These are phyloP conservation scores for Diatrype stigma DNA, from an alignment of 2,329 filamentous ascomycete genomes.

Conservation along the genomic window DNA sequence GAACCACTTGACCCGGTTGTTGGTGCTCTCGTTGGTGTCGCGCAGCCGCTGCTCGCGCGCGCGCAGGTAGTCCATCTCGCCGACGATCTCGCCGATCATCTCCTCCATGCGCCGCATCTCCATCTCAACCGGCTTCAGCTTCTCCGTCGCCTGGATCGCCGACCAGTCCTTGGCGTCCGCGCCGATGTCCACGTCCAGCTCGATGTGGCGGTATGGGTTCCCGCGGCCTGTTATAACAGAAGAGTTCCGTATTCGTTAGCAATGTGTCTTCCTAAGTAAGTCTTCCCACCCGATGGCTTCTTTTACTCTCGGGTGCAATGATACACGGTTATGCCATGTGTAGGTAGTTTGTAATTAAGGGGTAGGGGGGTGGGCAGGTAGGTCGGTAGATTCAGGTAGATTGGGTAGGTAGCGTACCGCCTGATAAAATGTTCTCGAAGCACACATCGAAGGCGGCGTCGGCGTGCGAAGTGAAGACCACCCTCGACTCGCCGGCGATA, in stretches of 20 bases:
- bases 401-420: constrained; percentile 47
- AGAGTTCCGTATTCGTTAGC: constrained; percentile 17
- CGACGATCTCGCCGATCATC: constrained; percentile 80
- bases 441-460: constrained; percentile 95
- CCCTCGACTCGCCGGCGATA: constrained; percentile 84
- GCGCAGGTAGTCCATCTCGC: constrained; percentile 95
- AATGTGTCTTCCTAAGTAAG: constrained; percentile 9
- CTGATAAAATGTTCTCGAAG: constrained; percentile 78
- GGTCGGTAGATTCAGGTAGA: neutral
- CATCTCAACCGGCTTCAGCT: constrained; percentile 94
- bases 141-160: constrained; percentile 91
- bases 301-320: no score
- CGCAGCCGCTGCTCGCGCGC: constrained; percentile 87
- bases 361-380: neutral
- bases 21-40: constrained; percentile 99
- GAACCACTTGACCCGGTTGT: constrained; percentile 98
- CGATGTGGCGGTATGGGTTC: constrained; percentile 65
- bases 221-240: constrained; percentile 29
- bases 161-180: constrained; percentile 98
- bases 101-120: constrained; percentile 92
- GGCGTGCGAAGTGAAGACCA: constrained; percentile 87
- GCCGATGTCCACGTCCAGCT: constrained; percentile 93
- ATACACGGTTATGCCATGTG: no score
- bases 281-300: no score
- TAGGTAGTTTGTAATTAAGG: no score